A percentile compares a stretch with the other conserved stretches of the same genome.
These are phyloP conservation scores for Neurospora pannonica DNA, from an alignment of 495 filamentous ascomycete species.

Conservation along the genomic window DNA sequence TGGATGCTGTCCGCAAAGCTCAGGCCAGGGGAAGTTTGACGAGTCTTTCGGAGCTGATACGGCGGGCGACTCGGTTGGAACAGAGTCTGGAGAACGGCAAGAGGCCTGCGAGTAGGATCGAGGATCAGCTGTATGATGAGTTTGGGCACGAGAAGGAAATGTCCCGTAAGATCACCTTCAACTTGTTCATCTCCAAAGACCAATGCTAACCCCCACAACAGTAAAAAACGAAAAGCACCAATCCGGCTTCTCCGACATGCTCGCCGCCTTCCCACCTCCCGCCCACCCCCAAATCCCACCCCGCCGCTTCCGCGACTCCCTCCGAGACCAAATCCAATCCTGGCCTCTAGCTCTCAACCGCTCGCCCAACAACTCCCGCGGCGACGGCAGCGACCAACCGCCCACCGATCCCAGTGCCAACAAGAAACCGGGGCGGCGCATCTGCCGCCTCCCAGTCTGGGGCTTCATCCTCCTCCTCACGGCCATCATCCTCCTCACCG, in stretches of 20 bases:
- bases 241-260: conserved; percentile 73
- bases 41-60: conserved; percentile 83
- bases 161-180: conserved; percentile 21
- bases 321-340: conserved; percentile 23
- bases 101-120: conserved; percentile 64
- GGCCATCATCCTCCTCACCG: conserved; percentile 62
- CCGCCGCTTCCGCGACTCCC: conserved; percentile 32
- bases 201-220: conserved; percentile 26
- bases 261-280: conserved; percentile 85
- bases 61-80: conserved; percentile 76
- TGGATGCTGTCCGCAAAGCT: conserved; percentile 68
- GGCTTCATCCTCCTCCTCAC: conserved; percentile 62
- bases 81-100: conserved; percentile 78
- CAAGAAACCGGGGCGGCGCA: conserved; percentile 24
- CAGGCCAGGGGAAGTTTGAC: conserved; percentile 81
- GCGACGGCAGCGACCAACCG: conserved; percentile 11
- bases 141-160: conserved; percentile 28
- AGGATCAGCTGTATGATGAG: conserved; percentile 27
- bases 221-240: conserved; percentile 36
- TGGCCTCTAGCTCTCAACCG: conserved; percentile 33
- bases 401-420: conserved; percentile 10
- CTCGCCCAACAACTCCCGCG: conserved; percentile 17
- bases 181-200: not conserved
- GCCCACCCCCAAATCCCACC: conserved; percentile 46
- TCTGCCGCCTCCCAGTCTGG: conserved; percentile 79